Evolutionary conservation across 2,329 filamentous ascomycete species (phyloP).

Genomic region (Ambrosiella xylebori): DNA sequence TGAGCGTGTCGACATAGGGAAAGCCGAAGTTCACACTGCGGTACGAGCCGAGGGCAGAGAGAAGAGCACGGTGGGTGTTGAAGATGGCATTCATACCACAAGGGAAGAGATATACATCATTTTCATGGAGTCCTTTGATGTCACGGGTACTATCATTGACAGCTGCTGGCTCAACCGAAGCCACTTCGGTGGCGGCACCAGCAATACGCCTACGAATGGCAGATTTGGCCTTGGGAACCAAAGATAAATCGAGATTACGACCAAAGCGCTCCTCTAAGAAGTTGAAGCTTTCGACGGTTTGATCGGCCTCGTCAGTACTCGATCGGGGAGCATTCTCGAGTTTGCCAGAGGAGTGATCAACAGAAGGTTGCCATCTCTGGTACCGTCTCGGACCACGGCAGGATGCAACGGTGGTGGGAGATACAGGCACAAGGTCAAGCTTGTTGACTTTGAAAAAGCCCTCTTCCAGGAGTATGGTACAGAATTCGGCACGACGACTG

Average conservation of each 20-base stretch:
- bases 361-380: slow-evolving; percentile 7
- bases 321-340: slow-evolving; percentile 14
- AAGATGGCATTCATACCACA: slow-evolving; percentile 94
- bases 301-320: slow-evolving; percentile 8
- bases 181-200: slow-evolving; percentile 57
- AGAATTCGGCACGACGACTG: slow-evolving; percentile 82
- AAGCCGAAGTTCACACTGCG: slow-evolving; percentile 93
- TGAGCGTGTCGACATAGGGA: slow-evolving; percentile 90
- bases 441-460: slow-evolving; percentile 29
- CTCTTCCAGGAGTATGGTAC: slow-evolving; percentile 55
- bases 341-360: slow-evolving; percentile 8
- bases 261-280: slow-evolving; percentile 94
- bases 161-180: slow-evolving; percentile 12
- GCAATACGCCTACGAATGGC: slow-evolving; percentile 80
- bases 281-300: slow-evolving; percentile 46
- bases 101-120: slow-evolving; percentile 78
- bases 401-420: slow-evolving; percentile 21
- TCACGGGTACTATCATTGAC: slow-evolving; percentile 30
- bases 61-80: slow-evolving; percentile 60
- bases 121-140: slow-evolving; percentile 52
- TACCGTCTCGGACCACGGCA: slow-evolving; percentile 23
- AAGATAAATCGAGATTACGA: slow-evolving; percentile 65
- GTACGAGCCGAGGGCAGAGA: slow-evolving; percentile 42
- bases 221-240: slow-evolving; percentile 66
- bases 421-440: slow-evolving; percentile 18